These are phyloP conservation scores for Perkinsus chesapeaki DNA, from an alignment of 169 alveolate species.

Conservation along the genomic window DNA sequence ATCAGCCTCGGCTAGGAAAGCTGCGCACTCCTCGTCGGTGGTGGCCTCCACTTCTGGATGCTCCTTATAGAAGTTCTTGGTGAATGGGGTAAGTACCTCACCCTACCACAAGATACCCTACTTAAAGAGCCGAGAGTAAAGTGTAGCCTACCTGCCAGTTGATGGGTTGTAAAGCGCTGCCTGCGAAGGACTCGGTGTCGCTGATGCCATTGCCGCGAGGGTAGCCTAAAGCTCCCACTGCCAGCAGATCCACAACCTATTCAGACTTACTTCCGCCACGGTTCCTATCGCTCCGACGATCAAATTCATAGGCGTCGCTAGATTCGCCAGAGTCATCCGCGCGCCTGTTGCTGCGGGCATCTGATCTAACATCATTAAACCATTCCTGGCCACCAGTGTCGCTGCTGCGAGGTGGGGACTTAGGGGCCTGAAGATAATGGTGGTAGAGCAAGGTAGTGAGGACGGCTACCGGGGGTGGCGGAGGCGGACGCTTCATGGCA, in stretches of 20 bases:
- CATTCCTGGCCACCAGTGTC: background rate
- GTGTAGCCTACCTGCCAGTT: background rate
- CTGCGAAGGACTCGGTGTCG: background rate
- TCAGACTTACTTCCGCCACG: background rate
- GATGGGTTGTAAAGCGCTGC: background rate
- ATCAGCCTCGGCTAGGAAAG: background rate
- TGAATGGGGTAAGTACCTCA: conserved; percentile 67
- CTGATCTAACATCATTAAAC: background rate
- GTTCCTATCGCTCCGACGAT: background rate
- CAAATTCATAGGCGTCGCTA: background rate
- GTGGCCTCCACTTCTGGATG: conserved; percentile 64
- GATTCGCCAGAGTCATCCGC: background rate
- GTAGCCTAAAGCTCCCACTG: background rate
- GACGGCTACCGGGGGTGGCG: background rate
- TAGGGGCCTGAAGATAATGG: background rate
- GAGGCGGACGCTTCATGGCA: background rate
- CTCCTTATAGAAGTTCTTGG: conserved; percentile 79
- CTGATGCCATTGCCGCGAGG: background rate
- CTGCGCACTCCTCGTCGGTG: conserved; percentile 43
- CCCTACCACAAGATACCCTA: conserved; percentile 67
- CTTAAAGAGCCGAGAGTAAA: background rate
- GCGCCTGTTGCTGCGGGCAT: background rate
- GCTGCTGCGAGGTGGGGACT: background rate
- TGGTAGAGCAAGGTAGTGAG: background rate
- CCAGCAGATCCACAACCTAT: background rate